Percentiles rank a stretch among this genome's conserved stretches.
These are phyloP conservation scores for Suillus hirtellus DNA, from an alignment of 768 basidiomycete genomes.

Conservation along the genomic window DNA sequence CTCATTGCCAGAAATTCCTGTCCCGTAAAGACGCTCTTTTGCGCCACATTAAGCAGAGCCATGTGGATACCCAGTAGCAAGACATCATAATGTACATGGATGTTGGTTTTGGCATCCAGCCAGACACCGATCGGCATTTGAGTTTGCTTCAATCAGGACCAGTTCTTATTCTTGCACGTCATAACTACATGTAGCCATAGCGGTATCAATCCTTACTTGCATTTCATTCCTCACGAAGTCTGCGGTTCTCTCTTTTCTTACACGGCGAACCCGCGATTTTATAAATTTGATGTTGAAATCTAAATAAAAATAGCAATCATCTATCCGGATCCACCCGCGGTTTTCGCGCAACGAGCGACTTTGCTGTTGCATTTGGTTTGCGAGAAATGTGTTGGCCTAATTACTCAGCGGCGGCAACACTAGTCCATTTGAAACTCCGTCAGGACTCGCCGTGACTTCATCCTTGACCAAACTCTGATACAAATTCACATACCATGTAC, in stretches of 20 bases:
- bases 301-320: too few relatives aligned
- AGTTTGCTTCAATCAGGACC: not conserved
- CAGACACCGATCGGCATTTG: not conserved
- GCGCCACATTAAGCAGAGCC: constrained; percentile 24
- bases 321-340: too few relatives aligned
- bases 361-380: too few relatives aligned
- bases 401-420: too few relatives aligned
- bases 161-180: too few relatives aligned
- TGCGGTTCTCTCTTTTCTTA: too few relatives aligned
- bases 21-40: constrained; percentile 29
- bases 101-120: not conserved
- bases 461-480: not conserved
- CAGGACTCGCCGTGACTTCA: too few relatives aligned
- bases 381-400: too few relatives aligned
- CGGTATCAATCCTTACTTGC: not conserved
- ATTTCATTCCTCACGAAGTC: not conserved
- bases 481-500: not conserved
- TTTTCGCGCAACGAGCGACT: too few relatives aligned
- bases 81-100: not conserved
- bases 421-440: too few relatives aligned
- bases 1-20: constrained; percentile 19
- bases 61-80: constrained; percentile 10
- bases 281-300: too few relatives aligned
- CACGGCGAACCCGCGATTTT: too few relatives aligned
- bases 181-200: constrained; percentile 6